A percentile compares a stretch with the other conserved stretches of the same genome.
Evolutionary conservation across 139 green algal species (phyloP).

Genomic region (Marvania coccoides): DNA sequence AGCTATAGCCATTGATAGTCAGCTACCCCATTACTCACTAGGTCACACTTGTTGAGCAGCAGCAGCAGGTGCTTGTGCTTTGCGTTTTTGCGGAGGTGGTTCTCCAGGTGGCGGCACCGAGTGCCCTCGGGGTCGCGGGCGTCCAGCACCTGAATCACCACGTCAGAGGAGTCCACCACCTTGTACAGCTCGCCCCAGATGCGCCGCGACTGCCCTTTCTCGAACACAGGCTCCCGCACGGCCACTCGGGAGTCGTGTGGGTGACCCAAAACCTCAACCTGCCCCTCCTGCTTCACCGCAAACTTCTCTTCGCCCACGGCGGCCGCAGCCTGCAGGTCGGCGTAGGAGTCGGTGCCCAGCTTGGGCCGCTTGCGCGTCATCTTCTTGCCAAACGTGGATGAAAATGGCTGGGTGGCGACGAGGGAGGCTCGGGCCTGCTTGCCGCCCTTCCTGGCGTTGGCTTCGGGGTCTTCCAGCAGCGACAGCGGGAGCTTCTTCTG

Average conservation of each 20-base stretch:
- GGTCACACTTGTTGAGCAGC: constrained; percentile 97
- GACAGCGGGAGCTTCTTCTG: constrained; percentile 92
- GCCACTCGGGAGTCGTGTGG: constrained; percentile 14
- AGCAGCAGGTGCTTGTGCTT: constrained; percentile 96
- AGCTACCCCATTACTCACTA: constrained; percentile 58
- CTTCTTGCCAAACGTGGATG: constrained; percentile 75
- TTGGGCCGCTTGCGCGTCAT: constrained; percentile 76
- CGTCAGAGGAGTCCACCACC: constrained; percentile 43
- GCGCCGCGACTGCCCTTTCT: constrained; percentile 93
- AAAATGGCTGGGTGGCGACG: constrained; percentile 76
- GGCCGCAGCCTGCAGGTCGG: constrained; percentile 42
- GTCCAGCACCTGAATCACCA: constrained; percentile 81
- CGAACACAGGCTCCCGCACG: constrained; percentile 60
- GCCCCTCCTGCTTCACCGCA: not conserved
- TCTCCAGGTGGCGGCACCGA: constrained; percentile 86
- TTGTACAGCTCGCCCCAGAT: constrained; percentile 99
- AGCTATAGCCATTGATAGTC: too few species aligned
- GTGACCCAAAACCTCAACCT: not conserved
- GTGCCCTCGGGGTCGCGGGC: constrained; percentile 93
- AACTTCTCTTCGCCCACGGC: constrained; percentile 3
- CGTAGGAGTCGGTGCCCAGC: constrained; percentile 62
- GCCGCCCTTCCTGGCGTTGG: not conserved
- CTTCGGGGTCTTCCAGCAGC: constrained; percentile 83
- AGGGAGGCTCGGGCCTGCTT: constrained; percentile 49
- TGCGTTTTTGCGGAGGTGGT: constrained; percentile 84